Evolutionary conservation across 1,284 basidiomycete species (phyloP).

Genomic region (Ceratobasidium sp.): DNA sequence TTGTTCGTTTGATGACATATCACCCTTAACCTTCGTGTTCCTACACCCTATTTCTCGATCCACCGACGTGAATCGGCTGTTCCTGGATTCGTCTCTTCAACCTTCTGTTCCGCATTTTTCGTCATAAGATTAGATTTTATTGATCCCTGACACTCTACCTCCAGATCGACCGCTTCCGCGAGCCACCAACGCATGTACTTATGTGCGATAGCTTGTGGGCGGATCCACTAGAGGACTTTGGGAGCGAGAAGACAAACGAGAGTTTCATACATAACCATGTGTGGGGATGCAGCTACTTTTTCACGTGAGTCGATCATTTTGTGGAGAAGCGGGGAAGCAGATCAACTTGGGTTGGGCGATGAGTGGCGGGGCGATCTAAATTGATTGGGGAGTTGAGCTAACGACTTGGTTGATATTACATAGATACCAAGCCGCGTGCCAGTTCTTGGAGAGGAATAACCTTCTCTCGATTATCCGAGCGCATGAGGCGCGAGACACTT

Average conservation of each 20-base stretch:
- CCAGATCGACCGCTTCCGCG: conserved; percentile 93
- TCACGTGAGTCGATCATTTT: conserved; percentile 76
- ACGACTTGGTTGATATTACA: conserved; percentile 10
- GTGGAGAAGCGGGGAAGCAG: no score
- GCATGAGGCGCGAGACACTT: conserved; percentile 96
- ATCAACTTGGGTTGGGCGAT: background rate
- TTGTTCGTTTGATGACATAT: conserved; percentile 3
- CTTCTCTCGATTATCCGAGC: conserved; percentile 96
- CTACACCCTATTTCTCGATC: conserved; percentile 2
- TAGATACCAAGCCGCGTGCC: conserved; percentile 93
- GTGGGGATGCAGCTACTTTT: conserved; percentile 96
- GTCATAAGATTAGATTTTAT: background rate
- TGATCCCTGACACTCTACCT: background rate
- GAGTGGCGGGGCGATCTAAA: background rate
- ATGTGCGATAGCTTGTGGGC: conserved; percentile 98
- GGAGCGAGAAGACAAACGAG: conserved; percentile 87
- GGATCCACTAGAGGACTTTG: conserved; percentile 95
- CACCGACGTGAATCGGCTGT: background rate
- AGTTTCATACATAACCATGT: conserved; percentile 95
- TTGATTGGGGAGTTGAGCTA: conserved; percentile 25
- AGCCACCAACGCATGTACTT: conserved; percentile 92
- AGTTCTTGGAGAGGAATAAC: conserved; percentile 94
- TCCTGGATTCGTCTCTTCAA: conserved; percentile 1
- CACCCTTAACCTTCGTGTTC: conserved; percentile 31
- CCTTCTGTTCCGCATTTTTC: no score